These are phyloP conservation scores for Prunus padus DNA, from an alignment of 306 rosid genomes.

Conservation along the genomic window DNA sequence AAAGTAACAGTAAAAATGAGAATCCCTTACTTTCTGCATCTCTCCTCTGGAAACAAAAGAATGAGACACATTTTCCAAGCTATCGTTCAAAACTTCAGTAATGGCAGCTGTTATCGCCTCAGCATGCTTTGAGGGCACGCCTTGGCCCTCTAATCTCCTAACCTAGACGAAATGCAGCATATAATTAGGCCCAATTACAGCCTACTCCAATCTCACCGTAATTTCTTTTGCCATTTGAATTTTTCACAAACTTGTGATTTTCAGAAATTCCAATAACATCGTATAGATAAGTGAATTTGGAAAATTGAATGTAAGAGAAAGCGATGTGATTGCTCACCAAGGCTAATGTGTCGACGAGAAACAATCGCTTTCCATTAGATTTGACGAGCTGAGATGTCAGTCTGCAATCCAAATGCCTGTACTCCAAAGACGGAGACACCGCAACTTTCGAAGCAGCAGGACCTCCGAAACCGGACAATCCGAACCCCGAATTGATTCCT, in stretches of 20 bases:
- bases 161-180: constrained; percentile 44
- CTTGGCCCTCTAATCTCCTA: constrained; percentile 81
- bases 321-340: constrained; percentile 44
- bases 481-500: constrained; percentile 35
- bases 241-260: neutral
- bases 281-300: neutral
- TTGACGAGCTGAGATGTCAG: constrained; percentile 53
- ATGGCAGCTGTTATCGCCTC: constrained; percentile 94
- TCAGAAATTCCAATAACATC: neutral
- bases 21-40: constrained; percentile 70
- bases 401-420: constrained; percentile 40
- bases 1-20: neutral
- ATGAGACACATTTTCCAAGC: constrained; percentile 74
- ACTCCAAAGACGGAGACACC: constrained; percentile 26
- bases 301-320: neutral
- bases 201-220: neutral
- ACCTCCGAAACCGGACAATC: constrained; percentile 38
- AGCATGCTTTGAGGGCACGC: constrained; percentile 78
- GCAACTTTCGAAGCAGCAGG: constrained; percentile 33
- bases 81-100: constrained; percentile 82
- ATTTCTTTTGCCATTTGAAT: neutral
- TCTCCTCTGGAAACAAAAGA: constrained; percentile 81
- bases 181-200: neutral
- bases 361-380: constrained; percentile 63
- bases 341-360: constrained; percentile 89